A percentile compares a stretch with the other conserved stretches of the same genome.
phyloP scores from a whole-genome alignment of 495 filamentous ascomycete species.

The Lepraria neglecta region DNA sequence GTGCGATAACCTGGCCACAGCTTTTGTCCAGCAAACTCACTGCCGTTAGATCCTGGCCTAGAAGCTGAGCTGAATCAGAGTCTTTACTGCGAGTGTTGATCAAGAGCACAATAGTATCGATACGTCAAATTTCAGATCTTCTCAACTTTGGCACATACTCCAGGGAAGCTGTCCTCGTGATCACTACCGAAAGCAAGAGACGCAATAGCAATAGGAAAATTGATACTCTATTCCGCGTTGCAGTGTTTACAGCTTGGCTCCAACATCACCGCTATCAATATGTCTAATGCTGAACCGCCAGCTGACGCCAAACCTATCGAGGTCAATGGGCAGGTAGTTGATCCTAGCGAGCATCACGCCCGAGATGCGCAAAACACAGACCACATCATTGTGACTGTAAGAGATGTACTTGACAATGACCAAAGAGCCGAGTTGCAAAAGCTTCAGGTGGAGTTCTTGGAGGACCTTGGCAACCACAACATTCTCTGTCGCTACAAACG shows the following conservation, averaged over 20 bases:
- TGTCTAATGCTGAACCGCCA: constrained; percentile 1
- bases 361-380: constrained; percentile 9
- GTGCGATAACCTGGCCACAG: too few species aligned
- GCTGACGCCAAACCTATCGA: constrained; percentile 2
- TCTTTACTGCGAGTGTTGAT: too few species aligned
- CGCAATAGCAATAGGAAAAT: not conserved
- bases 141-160: too few species aligned
- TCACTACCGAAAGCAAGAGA: too few species aligned
- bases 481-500: not conserved
- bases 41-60: too few species aligned
- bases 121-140: too few species aligned
- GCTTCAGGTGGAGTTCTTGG: constrained; percentile 1
- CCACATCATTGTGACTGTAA: constrained; percentile 8
- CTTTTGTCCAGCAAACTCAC: too few species aligned
- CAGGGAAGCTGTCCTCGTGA: too few species aligned
- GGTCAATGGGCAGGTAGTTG: constrained; percentile 3
- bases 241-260: too few species aligned
- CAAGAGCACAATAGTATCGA: too few species aligned
- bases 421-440: not conserved
- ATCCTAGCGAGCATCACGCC: not conserved
- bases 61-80: too few species aligned
- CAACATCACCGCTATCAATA: not conserved
- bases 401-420: constrained; percentile 4
- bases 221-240: not conserved
- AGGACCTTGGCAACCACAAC: not conserved